Evolutionary conservation across 2,329 filamentous ascomycete genomes (phyloP).

Genomic region (Aspergillus flavus): DNA sequence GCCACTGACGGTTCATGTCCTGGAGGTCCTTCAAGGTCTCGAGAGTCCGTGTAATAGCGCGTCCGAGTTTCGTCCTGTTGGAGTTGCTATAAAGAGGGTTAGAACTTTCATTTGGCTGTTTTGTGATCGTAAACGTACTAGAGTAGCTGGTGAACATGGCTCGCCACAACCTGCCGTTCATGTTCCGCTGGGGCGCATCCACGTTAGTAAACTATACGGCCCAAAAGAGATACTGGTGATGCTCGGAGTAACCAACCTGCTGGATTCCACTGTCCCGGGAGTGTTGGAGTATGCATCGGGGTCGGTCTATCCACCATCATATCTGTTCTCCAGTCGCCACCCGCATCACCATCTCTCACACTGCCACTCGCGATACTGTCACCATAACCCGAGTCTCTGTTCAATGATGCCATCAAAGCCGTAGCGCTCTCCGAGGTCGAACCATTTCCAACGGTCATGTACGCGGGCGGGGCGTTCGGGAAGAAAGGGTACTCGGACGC

Average conservation of each 20-base stretch:
- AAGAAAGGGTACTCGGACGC: constrained; percentile 29
- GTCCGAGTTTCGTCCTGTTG: constrained; percentile 82
- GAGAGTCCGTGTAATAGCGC: constrained; percentile 83
- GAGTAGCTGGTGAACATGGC: constrained; percentile 87
- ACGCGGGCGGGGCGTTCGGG: constrained; percentile 58
- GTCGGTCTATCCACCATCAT: constrained; percentile 61
- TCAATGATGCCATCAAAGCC: constrained; percentile 77
- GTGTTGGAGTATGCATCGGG: constrained; percentile 56
- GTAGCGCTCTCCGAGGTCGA: constrained; percentile 79
- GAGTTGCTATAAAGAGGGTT: constrained; percentile 62
- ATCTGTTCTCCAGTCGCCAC: constrained; percentile 57
- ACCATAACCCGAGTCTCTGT: constrained; percentile 89
- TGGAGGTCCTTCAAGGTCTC: constrained; percentile 82
- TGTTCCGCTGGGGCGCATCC: constrained; percentile 52
- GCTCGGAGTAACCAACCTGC: constrained; percentile 35
- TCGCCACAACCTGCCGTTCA: constrained; percentile 70
- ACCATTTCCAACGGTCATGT: constrained; percentile 86
- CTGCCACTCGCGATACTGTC: constrained; percentile 73
- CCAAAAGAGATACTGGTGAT: not conserved
- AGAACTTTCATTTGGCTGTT: constrained; percentile 13
- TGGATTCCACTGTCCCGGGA: constrained; percentile 51
- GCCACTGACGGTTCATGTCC: constrained; percentile 88
- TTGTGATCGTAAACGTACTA: constrained; percentile 54
- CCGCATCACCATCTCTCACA: constrained; percentile 45
- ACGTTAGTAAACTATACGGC: constrained; percentile 18